Percentiles rank a stretch among this genome's conserved stretches.
Conservation (phyloP, 306 rosid species). For the Gastrolobium bilobum region DNA sequence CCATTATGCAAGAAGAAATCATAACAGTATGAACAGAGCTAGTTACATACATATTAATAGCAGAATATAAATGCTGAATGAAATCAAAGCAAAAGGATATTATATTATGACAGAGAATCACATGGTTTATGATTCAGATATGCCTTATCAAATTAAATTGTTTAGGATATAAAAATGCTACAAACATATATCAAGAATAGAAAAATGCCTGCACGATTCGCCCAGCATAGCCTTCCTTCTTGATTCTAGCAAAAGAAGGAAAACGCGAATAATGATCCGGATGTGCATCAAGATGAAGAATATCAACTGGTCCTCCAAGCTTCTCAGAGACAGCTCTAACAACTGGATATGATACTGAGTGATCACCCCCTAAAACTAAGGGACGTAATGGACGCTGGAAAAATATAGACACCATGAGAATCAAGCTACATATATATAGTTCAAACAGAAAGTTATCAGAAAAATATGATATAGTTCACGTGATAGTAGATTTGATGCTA, state of each 20-base stretch:
- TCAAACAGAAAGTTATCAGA: slow-evolving; percentile 25
- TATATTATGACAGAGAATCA: neutral
- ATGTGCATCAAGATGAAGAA: slow-evolving; percentile 95
- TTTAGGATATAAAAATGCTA: slow-evolving; percentile 9
- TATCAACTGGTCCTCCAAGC: slow-evolving; percentile 86
- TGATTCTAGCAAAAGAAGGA: slow-evolving; percentile 90
- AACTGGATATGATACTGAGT: slow-evolving; percentile 85
- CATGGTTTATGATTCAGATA: neutral
- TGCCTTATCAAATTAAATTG: slow-evolving; percentile 15
- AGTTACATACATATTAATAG: slow-evolving; percentile 7
- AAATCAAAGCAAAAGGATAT: neutral
- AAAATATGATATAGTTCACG: slow-evolving; percentile 1
- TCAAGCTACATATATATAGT: neutral
- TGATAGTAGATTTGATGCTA: slow-evolving; percentile 19
- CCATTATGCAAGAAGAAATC: slow-evolving; percentile 9
- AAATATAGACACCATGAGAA: slow-evolving; percentile 25
- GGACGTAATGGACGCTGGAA: slow-evolving; percentile 83
- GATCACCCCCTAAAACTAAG: slow-evolving; percentile 90
- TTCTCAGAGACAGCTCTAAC: slow-evolving; percentile 85
- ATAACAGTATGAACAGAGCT: neutral
- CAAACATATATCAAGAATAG: neutral
- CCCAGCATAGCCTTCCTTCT: slow-evolving; percentile 91
- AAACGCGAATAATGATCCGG: slow-evolving; percentile 91
- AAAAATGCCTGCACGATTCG: slow-evolving; percentile 83
- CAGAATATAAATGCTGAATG: slow-evolving; percentile 19